Evolutionary conservation across 176 grass and related monocot species (phyloP).

Genomic region (Cenchrus purpureus): DNA sequence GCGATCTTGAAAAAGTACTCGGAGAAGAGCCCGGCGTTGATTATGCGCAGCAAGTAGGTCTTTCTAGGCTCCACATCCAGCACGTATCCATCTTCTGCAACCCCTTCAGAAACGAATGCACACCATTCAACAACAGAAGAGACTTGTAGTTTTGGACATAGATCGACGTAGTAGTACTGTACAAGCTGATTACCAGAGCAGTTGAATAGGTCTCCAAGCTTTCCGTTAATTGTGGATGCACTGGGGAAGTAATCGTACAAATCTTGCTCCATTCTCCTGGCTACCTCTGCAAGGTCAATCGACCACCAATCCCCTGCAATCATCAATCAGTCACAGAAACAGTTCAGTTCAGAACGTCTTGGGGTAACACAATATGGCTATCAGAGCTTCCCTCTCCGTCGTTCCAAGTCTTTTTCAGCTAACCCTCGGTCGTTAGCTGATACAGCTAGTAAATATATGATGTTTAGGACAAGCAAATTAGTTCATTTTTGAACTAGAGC

Average conservation of each 20-base stretch:
- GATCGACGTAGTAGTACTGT: neutral
- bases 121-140: neutral
- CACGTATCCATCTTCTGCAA: neutral
- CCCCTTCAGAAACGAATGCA: neutral
- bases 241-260: neutral
- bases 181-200: neutral
- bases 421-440: too few relatives aligned
- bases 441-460: too few relatives aligned
- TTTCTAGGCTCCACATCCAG: neutral
- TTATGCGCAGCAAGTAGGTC: neutral
- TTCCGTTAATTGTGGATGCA: conserved; percentile 14
- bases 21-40: neutral
- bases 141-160: neutral
- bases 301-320: conserved; percentile 35
- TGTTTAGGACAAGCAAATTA: too few relatives aligned
- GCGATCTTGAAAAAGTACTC: neutral
- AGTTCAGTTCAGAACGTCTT: neutral
- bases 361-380: too few relatives aligned
- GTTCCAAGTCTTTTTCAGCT: too few relatives aligned
- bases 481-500: too few relatives aligned
- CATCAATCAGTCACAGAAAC: neutral
- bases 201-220: conserved; percentile 24
- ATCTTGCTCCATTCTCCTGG: neutral
- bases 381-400: too few relatives aligned
- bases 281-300: neutral